phyloP scores from a whole-genome alignment of 202 grass and related monocot genomes.

The Digitaria exilis region DNA sequence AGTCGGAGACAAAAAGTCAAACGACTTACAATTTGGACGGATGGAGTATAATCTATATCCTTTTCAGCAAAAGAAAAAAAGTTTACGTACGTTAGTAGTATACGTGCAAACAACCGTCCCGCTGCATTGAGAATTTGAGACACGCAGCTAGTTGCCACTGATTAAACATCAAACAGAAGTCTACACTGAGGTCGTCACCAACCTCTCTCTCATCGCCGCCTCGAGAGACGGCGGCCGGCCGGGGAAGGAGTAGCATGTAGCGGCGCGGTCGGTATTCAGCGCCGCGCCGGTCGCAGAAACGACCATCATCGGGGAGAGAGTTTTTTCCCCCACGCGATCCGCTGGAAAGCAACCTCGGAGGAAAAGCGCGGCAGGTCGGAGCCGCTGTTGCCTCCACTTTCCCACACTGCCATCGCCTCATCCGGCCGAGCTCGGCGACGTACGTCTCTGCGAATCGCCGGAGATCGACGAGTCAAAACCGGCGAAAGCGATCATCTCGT shows the following conservation, averaged over 20 bases:
- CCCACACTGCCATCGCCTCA: background rate
- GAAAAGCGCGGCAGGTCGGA: slow-evolving; percentile 5
- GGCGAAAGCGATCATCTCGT: background rate
- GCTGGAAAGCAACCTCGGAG: background rate
- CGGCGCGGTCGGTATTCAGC: slow-evolving; percentile 22
- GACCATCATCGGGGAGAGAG: background rate
- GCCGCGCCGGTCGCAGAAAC: background rate
- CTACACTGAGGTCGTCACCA: too few relatives aligned
- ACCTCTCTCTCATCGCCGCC: too few relatives aligned
- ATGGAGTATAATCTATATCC: too few relatives aligned
- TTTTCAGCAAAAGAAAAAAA: too few relatives aligned
- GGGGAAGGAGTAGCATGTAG: background rate
- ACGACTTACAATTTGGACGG: too few relatives aligned
- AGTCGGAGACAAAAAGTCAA: too few relatives aligned
- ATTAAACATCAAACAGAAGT: too few relatives aligned
- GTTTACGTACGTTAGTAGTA: too few relatives aligned
- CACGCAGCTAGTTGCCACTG: too few relatives aligned
- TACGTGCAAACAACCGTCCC: too few relatives aligned
- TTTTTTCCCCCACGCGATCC: background rate
- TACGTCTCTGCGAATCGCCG: background rate
- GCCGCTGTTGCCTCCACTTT: slow-evolving; percentile 28
- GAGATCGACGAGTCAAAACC: background rate
- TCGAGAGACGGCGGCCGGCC: background rate
- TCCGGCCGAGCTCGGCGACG: background rate
- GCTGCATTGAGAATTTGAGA: too few relatives aligned